phyloP scores from a whole-genome alignment of 768 basidiomycete genomes.

The Amanita subjunquillea region DNA sequence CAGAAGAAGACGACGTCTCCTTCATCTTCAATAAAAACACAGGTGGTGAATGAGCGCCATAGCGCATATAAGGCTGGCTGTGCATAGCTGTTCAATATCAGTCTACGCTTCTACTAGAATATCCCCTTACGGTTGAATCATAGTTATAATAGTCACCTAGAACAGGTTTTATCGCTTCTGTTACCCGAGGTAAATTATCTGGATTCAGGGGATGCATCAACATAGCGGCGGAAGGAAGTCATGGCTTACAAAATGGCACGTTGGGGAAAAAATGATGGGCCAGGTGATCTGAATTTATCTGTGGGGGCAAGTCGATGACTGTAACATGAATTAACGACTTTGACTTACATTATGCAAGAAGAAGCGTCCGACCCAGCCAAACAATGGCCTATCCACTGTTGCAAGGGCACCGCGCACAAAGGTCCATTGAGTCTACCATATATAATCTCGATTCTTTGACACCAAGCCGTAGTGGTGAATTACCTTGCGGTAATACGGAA shows the following conservation, averaged over 20 bases:
- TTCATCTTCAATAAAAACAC: constrained; percentile 46
- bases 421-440: constrained; percentile 37
- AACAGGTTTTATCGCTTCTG: constrained; percentile 34
- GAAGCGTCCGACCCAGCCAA: constrained; percentile 48
- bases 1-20: constrained; percentile 47
- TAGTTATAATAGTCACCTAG: constrained; percentile 48
- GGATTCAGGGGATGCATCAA: neutral
- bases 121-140: constrained; percentile 37
- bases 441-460: neutral
- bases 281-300: constrained; percentile 41
- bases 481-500: constrained; percentile 48
- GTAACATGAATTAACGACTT: neutral
- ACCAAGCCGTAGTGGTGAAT: neutral
- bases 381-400: constrained; percentile 48
- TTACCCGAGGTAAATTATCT: constrained; percentile 43
- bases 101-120: neutral
- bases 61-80: constrained; percentile 35
- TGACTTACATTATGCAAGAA: constrained; percentile 41
- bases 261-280: constrained; percentile 52
- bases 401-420: constrained; percentile 49
- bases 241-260: constrained; percentile 46
- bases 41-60: constrained; percentile 51
- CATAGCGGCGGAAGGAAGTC: constrained; percentile 1
- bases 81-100: neutral
- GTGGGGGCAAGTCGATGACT: constrained; percentile 2